Base-by-base conservation (phyloP, 805 yeast genomes). In the Pichia pseudocactophila region DNA sequence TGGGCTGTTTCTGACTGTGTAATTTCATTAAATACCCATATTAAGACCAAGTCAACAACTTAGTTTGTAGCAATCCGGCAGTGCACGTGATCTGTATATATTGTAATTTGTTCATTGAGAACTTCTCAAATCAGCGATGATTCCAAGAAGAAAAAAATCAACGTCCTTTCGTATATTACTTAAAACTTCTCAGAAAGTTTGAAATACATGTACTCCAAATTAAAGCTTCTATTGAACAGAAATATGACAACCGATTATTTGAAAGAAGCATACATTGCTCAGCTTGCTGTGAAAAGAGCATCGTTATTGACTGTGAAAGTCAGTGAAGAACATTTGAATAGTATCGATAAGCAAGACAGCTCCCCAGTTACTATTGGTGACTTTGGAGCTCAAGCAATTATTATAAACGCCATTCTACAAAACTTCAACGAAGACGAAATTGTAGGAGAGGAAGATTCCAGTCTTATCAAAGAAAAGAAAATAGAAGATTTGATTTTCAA, bases 341-440 rank as follows among this genome's bases (percentile, higher is more conserved):
- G 64, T 48, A 83, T 87, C 43, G 80, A 87, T 46, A 92, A 92
- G 59, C 73, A 74, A 33, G 99, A 90, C 60, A 77, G 79, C 48
- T 86, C 96, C 1, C 99, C 99, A 1, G 99, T 92, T 13, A 92
- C 99, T 1, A 69, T 85, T 43, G 98, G 97, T 15, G 99, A 92
- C 61, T 92, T 83, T 58, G 96, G 95, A 4, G 89, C 97, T 0
- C 99, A 92, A 57, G 96, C 96, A 0, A 76, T 90, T 36, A 79
- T 92, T 44, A 90, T 88, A 62, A 77, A 86, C 44, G 89, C 96
- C 3, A 74, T 92, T 44, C 71, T 75, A 54, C 61, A 74, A 41
- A 82, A 80, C 50, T 92, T 92, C 68, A 96, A 97, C 2, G 50
- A 57, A 3, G 98, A 92, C 60, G 80, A 77, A 43, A 77, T 92